Evolutionary conservation across 2,329 filamentous ascomycete species (phyloP), one percentile per base, ranked within the genome.

Genomic region (Epichloe sp.): DNA sequence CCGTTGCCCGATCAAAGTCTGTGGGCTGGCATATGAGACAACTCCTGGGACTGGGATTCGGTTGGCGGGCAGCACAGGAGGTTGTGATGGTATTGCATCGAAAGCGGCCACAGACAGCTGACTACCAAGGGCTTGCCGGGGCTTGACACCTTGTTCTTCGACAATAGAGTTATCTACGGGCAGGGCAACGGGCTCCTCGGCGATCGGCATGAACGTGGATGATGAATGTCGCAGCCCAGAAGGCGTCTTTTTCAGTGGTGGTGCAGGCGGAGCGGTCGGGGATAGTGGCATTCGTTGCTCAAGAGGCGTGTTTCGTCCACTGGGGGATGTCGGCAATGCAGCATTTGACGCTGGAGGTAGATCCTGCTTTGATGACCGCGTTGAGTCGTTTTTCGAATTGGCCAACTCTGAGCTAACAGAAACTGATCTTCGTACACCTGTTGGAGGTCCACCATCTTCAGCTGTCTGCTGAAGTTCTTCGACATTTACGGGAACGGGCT

Each of bases 381-480:
- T 60, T 7, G 55, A 47, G 14, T 34, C 44, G 17, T 52, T 48
- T 5, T 44, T 50, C 1, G 31, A 42, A n/a, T 57, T 51, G 4
- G 62, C 60, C 15, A 55, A 36, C 17, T 53, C 58, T 12, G 63
- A 64, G 6, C 53, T 42, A 41, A 60, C 58, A 5, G 67, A 66
- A 38, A 62, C 58, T 0, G 66, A 62, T 7, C 63, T 60, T 8
- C 53, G 54, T 4, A 64, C 52, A 10, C 60, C 54, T 7, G 62
- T 58, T 14, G 59, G 51, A 5, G 73, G 73, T 2, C 70, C 62
- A 11, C 72, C 77, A 46, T 70, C 75, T 36, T 73, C 67, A 2
- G 80, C 73, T 15, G 83, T 84, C 63, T 84, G 80, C 56, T 83
- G 75, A 35, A 88, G 72, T 54, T 82, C 80, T 11, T 77, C 70